Evolutionary conservation across 2,329 filamentous ascomycete genomes (phyloP).

Genomic region (Phyllosticta citrichinensis): DNA sequence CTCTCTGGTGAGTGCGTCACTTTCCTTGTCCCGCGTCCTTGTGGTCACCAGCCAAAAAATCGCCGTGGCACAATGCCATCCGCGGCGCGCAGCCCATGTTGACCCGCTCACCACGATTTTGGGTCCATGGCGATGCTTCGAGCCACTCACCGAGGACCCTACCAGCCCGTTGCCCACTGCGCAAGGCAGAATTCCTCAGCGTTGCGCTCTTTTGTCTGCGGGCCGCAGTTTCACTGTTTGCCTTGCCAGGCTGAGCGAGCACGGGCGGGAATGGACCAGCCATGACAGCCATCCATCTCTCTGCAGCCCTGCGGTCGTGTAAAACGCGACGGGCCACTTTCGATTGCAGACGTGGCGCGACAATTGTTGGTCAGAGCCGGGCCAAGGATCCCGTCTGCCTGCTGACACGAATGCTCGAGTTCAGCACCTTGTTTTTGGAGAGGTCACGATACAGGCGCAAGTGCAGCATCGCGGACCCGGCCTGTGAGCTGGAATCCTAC

Average conservation of each 20-base stretch:
- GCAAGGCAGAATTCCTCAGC: neutral
- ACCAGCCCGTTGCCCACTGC: neutral
- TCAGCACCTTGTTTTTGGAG: neutral
- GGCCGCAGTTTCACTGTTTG: neutral
- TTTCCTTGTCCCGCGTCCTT: neutral
- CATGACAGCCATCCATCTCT: neutral
- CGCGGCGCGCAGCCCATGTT: neutral
- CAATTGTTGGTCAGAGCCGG: neutral
- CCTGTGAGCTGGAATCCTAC: neutral
- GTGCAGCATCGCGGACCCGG: neutral
- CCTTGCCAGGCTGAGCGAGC: neutral
- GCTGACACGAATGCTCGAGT: neutral
- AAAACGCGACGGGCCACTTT: neutral
- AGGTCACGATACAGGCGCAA: neutral
- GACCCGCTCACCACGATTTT: neutral
- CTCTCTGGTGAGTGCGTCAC: neutral
- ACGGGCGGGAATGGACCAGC: neutral
- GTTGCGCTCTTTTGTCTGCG: neutral
- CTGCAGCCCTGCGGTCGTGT: neutral
- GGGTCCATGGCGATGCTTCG: neutral
- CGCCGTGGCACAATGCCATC: neutral
- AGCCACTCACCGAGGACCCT: neutral
- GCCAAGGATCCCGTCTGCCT: neutral
- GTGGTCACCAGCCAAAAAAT: neutral
- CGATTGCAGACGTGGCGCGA: neutral